A percentile compares a stretch with the other conserved stretches of the same genome.
These are phyloP conservation scores for Tetramitus jugosus DNA, from an alignment of 208 protist genomes.

Conservation along the genomic window DNA sequence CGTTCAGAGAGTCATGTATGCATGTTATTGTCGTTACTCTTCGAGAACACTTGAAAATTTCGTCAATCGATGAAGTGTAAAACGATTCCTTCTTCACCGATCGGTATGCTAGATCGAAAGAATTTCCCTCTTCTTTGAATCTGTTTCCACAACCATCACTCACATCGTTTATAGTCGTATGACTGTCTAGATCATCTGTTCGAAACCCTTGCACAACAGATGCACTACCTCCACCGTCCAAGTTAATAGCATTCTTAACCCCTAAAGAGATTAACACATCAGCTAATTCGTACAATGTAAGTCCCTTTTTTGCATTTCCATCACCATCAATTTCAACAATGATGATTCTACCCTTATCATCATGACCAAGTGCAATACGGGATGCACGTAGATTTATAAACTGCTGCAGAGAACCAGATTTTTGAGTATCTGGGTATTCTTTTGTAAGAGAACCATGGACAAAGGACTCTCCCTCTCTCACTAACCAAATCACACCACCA, in stretches of 20 bases:
- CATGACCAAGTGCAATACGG: slow-evolving; percentile 20
- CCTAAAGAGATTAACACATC: slow-evolving; percentile 18
- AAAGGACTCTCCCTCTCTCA: slow-evolving; percentile 18
- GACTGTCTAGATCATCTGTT: background rate
- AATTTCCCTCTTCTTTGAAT: no score
- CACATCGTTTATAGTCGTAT: background rate
- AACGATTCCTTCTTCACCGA: no score
- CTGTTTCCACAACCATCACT: background rate
- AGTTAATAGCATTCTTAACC: slow-evolving; percentile 30
- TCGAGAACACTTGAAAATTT: background rate
- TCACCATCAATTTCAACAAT: slow-evolving; percentile 23
- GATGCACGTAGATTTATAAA: slow-evolving; percentile 9
- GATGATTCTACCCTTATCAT: slow-evolving; percentile 18
- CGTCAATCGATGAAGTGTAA: no score
- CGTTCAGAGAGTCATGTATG: no score
- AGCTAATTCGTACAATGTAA: slow-evolving; percentile 26
- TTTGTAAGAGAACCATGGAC: background rate
- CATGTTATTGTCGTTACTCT: background rate
- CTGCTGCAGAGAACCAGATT: background rate
- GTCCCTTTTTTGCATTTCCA: slow-evolving; percentile 19
- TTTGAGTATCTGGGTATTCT: slow-evolving; percentile 7
- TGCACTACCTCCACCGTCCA: slow-evolving; percentile 30
- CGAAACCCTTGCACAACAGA: slow-evolving; percentile 26
- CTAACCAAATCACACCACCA: slow-evolving; percentile 27
- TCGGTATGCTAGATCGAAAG: no score